phyloP scores from a whole-genome alignment of 257 asterid species.

The Leonotis leonurus region DNA sequence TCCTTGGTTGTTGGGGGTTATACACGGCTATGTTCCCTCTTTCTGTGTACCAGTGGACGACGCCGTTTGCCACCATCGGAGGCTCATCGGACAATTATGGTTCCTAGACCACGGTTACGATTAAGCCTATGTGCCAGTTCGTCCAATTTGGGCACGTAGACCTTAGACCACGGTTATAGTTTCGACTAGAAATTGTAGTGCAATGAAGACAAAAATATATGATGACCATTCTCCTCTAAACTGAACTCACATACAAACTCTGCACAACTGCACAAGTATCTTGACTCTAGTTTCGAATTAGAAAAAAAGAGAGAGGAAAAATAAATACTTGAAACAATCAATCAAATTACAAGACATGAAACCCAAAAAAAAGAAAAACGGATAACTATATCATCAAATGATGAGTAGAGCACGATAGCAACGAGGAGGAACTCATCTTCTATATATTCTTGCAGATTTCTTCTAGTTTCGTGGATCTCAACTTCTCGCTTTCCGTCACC shows the following conservation, averaged over 20 bases:
- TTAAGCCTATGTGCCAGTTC: too few relatives aligned
- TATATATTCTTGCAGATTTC: conserved; percentile 57
- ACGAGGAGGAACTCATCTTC: neutral
- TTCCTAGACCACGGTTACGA: too few relatives aligned
- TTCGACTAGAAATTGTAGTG: neutral
- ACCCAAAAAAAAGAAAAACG: neutral
- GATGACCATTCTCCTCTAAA: neutral
- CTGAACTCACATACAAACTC: neutral
- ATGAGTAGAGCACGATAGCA: neutral
- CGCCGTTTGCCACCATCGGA: neutral
- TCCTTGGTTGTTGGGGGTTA: neutral
- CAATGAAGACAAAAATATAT: neutral
- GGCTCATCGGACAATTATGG: too few relatives aligned
- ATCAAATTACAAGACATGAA: neutral
- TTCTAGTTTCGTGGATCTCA: conserved; percentile 53
- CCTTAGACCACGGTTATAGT: too few relatives aligned
- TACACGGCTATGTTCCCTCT: neutral
- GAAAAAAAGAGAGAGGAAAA: neutral
- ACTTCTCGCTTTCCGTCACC: conserved; percentile 50
- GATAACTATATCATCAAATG: neutral
- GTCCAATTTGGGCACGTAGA: too few relatives aligned
- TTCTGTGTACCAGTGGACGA: neutral
- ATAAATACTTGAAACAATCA: neutral
- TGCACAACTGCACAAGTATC: neutral
- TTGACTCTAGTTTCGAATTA: neutral